Percentiles rank a stretch among this genome's conserved stretches.
These are phyloP conservation scores for Rhodosporidiobolus odoratus DNA, from an alignment of 768 basidiomycete genomes.

Conservation along the genomic window DNA sequence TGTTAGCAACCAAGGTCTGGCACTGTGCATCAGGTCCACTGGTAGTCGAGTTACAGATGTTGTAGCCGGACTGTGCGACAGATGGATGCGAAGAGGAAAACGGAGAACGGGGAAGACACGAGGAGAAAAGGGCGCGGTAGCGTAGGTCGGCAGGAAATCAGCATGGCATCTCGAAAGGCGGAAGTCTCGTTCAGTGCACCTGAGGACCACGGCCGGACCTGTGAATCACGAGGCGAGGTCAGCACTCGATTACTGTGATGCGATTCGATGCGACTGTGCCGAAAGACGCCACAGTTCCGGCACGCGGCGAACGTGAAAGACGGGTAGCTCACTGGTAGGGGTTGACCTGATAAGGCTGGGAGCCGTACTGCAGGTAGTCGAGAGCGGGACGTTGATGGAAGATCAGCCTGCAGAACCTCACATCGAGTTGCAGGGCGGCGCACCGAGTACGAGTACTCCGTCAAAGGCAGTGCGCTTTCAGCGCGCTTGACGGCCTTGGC, in stretches of 20 bases:
- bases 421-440: too few relatives aligned
- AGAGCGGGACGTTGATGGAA: neutral
- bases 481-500: slow-evolving; percentile 14
- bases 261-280: neutral
- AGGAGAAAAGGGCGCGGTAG: too few relatives aligned
- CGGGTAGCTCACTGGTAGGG: slow-evolving; percentile 14
- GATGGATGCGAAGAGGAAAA: too few relatives aligned
- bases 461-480: slow-evolving; percentile 12
- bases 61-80: slow-evolving; percentile 28
- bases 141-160: too few relatives aligned
- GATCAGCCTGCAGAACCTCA: neutral
- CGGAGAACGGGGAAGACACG: too few relatives aligned
- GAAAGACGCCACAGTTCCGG: neutral
- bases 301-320: neutral
- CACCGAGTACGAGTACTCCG: slow-evolving; percentile 23
- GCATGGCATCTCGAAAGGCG: too few relatives aligned
- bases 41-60: slow-evolving; percentile 34
- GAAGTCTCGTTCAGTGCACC: too few relatives aligned
- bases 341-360: slow-evolving; percentile 31
- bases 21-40: slow-evolving; percentile 24
- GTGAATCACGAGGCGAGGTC: neutral
- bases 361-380: neutral
- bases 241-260: neutral
- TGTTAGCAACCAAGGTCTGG: slow-evolving; percentile 12
- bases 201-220: slow-evolving; percentile 12